Base-by-base conservation (phyloP, 2,329 filamentous ascomycete species). In the Exophiala viscosa region DNA sequence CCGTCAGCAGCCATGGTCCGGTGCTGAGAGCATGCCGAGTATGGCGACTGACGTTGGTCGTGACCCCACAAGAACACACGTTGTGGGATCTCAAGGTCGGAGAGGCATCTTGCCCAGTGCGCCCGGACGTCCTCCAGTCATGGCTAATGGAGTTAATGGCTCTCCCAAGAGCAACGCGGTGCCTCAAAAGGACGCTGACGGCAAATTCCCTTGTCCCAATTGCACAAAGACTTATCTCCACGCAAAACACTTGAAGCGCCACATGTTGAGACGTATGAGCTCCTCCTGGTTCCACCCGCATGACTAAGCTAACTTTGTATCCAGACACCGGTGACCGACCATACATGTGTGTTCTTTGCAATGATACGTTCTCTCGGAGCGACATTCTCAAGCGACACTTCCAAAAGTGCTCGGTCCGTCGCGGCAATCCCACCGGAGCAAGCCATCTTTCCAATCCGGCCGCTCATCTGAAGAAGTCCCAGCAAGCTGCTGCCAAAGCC, bases 361-460 rank as follows among this genome's bases (percentile, higher is more conserved):
- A 93, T 71, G 93, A 97, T 73, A 97, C 91, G 32, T 99, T 99
- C 74, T 96, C 90, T 44, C 86, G 93, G 70, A 96, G 90, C 79
- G 93, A 99, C 69, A 97, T 99, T 61, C 77, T 99, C 66, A 99
- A 99, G 79, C 89, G 93, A 61, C 93, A 99, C 75, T 99, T 97
- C 75, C 91, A 96, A 73, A 99, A 99, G 78, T 99, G 93, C 76
- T 96, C 93, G 35, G 90, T 96, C 61, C 86, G 93, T 65, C 86
- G 93, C 68, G 93, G 93, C 53, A 97, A 97, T 73, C 92, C 93
- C 49, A 96, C 90, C 13, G 91, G 91, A 64, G 90, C 90, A 59
- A 96, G 88, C 67, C 93, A 99, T 75, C 74, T 99, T 71, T 95
- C 91, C 63, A 90, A 96, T 73, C 89, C 90, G 33, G 88, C 92